Evolutionary conservation across 2,329 filamentous ascomycete species (phyloP).

Genomic region (Ceratocystis eucalypticola): DNA sequence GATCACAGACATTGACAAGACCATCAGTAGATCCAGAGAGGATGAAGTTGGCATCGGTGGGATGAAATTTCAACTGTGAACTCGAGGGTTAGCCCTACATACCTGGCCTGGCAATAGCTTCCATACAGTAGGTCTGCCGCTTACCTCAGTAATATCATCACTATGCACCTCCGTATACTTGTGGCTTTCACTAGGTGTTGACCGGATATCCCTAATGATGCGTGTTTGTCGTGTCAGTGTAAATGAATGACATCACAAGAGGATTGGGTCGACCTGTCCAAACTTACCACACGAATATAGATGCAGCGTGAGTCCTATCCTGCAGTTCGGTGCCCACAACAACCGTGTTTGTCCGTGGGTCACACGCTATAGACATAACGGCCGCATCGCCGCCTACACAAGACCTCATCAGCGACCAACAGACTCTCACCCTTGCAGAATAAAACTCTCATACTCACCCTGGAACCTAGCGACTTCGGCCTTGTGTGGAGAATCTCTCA

Average conservation of each 20-base stretch:
- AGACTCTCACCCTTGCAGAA: neutral
- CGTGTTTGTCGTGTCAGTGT: neutral
- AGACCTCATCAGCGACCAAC: conserved; percentile 1
- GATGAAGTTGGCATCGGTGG: conserved; percentile 44
- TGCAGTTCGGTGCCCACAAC: conserved; percentile 62
- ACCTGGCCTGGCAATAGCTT: neutral
- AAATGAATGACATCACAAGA: neutral
- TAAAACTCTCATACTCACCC: conserved; percentile 25
- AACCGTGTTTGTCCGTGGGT: conserved; percentile 42
- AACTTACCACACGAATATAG: conserved; percentile 46
- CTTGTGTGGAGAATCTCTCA: conserved; percentile 33
- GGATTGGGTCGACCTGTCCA: neutral
- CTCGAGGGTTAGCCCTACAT: neutral
- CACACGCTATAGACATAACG: conserved; percentile 54
- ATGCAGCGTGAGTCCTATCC: conserved; percentile 46
- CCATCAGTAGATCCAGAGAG: conserved; percentile 70
- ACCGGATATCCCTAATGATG: conserved; percentile 42
- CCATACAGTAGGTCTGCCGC: conserved; percentile 2
- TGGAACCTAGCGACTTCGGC: conserved; percentile 34
- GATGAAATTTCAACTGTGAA: conserved; percentile 38
- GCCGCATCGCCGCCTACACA: conserved; percentile 26
- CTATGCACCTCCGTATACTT: conserved; percentile 53
- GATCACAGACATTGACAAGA: conserved; percentile 65
- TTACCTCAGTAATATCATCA: conserved; percentile 48
- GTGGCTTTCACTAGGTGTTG: conserved; percentile 33